phyloP scores from a whole-genome alignment of 2,329 filamentous ascomycete genomes.

The Ascocoryne sarcoides region DNA sequence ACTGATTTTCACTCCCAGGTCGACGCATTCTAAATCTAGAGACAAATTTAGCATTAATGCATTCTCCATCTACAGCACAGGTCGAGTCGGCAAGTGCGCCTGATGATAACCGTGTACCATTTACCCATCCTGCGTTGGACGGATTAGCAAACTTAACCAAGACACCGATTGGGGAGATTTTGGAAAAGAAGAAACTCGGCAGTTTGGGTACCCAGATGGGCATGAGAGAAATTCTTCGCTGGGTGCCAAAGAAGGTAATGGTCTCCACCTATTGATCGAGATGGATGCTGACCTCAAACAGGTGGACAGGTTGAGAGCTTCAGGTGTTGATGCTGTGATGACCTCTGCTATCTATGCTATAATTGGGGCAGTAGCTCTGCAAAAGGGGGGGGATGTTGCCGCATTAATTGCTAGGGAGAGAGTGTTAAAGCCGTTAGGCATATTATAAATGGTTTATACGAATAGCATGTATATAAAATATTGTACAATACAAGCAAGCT shows the following conservation, averaged over 20 bases:
- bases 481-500: constrained; percentile 19
- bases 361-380: constrained; percentile 79
- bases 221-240: constrained; percentile 68
- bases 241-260: constrained; percentile 73
- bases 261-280: constrained; percentile 1
- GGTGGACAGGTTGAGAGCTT: constrained; percentile 59
- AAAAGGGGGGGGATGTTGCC: constrained; percentile 73
- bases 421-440: constrained; percentile 27
- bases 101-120: constrained; percentile 46
- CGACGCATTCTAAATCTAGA: constrained; percentile 53
- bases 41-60: constrained; percentile 52
- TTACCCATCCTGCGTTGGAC: constrained; percentile 59
- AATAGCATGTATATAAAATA: constrained; percentile 20
- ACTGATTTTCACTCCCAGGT: constrained; percentile 34
- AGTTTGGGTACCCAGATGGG: constrained; percentile 62
- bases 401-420: constrained; percentile 66
- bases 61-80: constrained; percentile 29
- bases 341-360: constrained; percentile 76
- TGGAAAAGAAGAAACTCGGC: constrained; percentile 58
- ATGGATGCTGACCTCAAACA: constrained; percentile 27
- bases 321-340: constrained; percentile 67
- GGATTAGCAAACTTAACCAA: constrained; percentile 64
- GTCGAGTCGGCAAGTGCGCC: constrained; percentile 16
- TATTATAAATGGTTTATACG: constrained; percentile 19
- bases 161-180: constrained; percentile 49